Conservation (phyloP, 2,329 filamentous ascomycete genomes). For the Zymoseptoria passerinii region DNA sequence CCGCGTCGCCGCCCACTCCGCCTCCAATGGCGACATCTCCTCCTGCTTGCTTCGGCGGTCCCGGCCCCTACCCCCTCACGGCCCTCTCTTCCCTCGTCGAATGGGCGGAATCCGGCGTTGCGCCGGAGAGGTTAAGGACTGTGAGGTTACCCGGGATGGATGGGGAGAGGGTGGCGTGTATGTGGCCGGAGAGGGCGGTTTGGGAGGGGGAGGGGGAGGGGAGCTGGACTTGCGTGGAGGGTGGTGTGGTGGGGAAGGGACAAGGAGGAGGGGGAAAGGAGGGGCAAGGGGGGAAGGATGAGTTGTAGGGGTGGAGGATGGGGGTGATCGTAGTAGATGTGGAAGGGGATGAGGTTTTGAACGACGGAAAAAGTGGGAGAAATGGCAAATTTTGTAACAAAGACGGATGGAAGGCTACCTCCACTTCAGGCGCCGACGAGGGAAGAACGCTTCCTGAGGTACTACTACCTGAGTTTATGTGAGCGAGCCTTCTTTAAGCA, state of each 20-base stretch:
- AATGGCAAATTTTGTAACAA: no score
- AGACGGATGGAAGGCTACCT: no score
- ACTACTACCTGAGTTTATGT: no score
- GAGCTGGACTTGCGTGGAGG: no score
- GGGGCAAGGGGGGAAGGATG: conserved; percentile 1
- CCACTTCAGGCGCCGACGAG: no score
- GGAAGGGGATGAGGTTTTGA: not conserved
- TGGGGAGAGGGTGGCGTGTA: conserved; percentile 13
- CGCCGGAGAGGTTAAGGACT: conserved; percentile 12
- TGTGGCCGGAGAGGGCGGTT: conserved; percentile 15
- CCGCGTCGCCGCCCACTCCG: conserved; percentile 13
- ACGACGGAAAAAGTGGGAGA: not conserved
- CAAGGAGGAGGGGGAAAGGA: not conserved
- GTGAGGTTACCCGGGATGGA: conserved; percentile 1
- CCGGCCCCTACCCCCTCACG: conserved; percentile 18
- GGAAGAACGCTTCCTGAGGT: no score
- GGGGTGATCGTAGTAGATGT: no score
- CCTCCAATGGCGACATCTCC: no score
- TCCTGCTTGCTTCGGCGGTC: conserved; percentile 23
- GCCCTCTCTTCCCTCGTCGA: conserved; percentile 12
- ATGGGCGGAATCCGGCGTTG: conserved; percentile 24
- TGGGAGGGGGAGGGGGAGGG: conserved; percentile 14
- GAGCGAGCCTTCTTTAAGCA: no score
- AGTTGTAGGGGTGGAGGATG: conserved; percentile 2
- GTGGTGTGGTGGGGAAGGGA: conserved; percentile 10